phyloP scores from a whole-genome alignment of 2,329 filamentous ascomycete genomes.

The Aspergillus sojae region DNA sequence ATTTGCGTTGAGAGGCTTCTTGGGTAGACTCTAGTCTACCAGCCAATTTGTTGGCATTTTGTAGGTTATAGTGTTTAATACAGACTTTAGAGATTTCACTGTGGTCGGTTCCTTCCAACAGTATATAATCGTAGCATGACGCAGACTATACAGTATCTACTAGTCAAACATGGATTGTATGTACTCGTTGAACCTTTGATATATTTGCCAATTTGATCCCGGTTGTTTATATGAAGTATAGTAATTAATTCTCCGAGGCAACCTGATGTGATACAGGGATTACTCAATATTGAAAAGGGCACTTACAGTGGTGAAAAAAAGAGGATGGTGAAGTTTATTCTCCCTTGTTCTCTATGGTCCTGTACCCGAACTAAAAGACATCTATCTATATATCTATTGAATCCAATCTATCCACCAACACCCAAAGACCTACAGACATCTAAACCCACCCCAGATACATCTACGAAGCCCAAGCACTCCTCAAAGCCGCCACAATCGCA shows the following conservation, averaged over 20 bases:
- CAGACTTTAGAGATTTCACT: neutral
- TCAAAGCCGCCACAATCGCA: neutral
- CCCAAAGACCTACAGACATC: too few relatives aligned
- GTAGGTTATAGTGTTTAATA: constrained; percentile 2
- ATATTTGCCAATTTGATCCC: neutral
- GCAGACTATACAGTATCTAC: neutral
- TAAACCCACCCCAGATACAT: neutral
- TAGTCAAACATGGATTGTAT: neutral
- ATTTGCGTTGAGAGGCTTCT: neutral
- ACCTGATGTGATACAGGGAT: too few relatives aligned
- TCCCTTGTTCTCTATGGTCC: too few relatives aligned
- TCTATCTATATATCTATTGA: neutral
- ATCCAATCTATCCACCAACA: neutral
- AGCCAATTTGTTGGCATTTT: neutral
- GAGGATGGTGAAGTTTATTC: too few relatives aligned
- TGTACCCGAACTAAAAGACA: too few relatives aligned
- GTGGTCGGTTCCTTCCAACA: neutral
- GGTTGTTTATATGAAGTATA: too few relatives aligned
- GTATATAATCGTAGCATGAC: neutral
- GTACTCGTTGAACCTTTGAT: neutral
- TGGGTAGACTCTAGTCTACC: neutral
- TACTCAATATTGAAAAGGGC: fast-evolving
- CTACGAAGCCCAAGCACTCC: neutral
- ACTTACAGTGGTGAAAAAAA: too few relatives aligned
- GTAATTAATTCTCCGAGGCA: too few relatives aligned